A percentile compares a stretch with the other conserved stretches of the same genome.
Evolutionary conservation across 2,329 filamentous ascomycete genomes (phyloP).

Genomic region (Dactylellina sp.): DNA sequence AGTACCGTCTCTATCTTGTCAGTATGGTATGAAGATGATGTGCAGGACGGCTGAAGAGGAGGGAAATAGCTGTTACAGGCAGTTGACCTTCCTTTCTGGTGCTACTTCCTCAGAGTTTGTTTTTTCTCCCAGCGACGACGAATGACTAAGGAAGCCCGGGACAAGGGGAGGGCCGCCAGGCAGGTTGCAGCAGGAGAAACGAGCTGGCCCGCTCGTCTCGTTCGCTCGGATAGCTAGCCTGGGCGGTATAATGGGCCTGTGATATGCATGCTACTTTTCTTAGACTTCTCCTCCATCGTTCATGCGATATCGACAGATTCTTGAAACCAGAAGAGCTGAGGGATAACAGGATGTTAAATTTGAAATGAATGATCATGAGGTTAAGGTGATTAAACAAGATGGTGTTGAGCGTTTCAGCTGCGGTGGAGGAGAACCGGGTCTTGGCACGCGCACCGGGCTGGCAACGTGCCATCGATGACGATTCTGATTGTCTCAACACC

Average conservation of each 20-base stretch:
- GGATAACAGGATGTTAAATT: constrained; percentile 6
- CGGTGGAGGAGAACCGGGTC: constrained; percentile 13
- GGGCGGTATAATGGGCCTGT: constrained; percentile 17
- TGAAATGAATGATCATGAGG: too few relatives aligned
- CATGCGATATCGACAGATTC: constrained; percentile 13
- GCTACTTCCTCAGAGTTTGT: constrained; percentile 29
- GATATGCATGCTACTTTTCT: constrained; percentile 25
- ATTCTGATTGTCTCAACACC: constrained; percentile 39
- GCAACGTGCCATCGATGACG: constrained; percentile 50
- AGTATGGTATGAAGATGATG: constrained; percentile 28
- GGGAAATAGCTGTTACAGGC: constrained; percentile 27
- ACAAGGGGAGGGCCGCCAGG: constrained; percentile 20
- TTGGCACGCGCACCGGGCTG: constrained; percentile 39
- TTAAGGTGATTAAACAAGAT: not conserved
- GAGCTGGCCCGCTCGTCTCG: constrained; percentile 27
- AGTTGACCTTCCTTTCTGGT: constrained; percentile 45
- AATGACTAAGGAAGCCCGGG: constrained; percentile 16
- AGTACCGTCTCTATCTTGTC: not conserved
- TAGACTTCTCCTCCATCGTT: constrained; percentile 14
- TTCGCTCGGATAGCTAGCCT: constrained; percentile 45
- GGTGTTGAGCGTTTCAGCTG: constrained; percentile 9
- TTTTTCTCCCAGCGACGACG: constrained; percentile 20
- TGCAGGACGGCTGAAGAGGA: constrained; percentile 39
- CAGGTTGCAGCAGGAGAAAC: constrained; percentile 36
- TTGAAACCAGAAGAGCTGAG: constrained; percentile 5